Evolutionary conservation across 306 rosid species (phyloP).

Genomic region (Fagus sylvatica): DNA sequence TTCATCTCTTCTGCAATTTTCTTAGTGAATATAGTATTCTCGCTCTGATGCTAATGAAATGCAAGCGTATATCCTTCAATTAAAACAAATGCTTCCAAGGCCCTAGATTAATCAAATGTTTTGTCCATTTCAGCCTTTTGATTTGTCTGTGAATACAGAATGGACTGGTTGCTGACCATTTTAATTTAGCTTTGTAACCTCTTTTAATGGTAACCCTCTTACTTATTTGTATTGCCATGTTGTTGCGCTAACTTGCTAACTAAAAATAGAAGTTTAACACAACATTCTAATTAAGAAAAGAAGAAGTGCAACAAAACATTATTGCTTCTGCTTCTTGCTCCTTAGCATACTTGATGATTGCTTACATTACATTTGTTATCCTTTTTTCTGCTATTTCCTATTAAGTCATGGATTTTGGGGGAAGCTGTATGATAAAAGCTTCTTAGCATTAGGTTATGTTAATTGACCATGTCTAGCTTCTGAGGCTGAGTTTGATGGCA

Average conservation of each 20-base stretch:
- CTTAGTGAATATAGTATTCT: conserved; percentile 14
- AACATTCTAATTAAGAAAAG: too few relatives aligned
- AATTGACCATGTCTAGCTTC: neutral
- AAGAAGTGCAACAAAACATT: neutral
- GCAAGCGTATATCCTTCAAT: neutral
- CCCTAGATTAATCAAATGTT: neutral
- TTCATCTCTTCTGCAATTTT: conserved; percentile 14
- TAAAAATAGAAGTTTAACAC: neutral
- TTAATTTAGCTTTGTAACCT: neutral
- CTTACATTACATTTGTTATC: neutral
- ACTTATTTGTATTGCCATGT: neutral
- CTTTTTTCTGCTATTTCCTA: neutral
- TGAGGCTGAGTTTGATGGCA: neutral
- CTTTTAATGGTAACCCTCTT: neutral
- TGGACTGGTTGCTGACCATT: neutral
- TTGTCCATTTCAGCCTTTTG: neutral
- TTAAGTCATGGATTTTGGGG: neutral
- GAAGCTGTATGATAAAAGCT: neutral
- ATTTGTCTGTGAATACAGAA: neutral
- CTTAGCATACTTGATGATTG: neutral
- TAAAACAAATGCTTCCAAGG: neutral
- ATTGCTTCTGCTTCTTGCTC: neutral
- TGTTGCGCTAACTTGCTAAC: neutral
- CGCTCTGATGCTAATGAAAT: neutral
- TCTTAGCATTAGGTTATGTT: neutral